phyloP scores from a whole-genome alignment of 2,329 filamentous ascomycete species.

The Exophiala sideris region DNA sequence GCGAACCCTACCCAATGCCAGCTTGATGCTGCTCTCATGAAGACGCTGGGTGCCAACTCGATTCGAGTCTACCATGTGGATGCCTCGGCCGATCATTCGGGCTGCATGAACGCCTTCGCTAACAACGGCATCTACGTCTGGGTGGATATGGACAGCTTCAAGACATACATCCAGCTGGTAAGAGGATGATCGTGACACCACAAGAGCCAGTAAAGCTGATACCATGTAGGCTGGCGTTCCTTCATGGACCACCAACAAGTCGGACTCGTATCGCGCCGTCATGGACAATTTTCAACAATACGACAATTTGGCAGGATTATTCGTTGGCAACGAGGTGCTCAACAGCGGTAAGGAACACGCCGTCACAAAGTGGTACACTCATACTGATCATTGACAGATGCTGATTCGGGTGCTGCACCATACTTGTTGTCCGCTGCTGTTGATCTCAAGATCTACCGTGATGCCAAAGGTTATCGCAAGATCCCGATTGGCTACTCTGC shows the following conservation, averaged over 20 bases:
- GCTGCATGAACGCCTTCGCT: conserved; percentile 76
- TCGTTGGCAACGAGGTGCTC: conserved; percentile 84
- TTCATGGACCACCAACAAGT: conserved; percentile 71
- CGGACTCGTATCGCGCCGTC: conserved; percentile 64
- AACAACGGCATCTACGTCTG: conserved; percentile 80
- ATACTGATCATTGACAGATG: conserved; percentile 31
- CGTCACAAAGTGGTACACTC: background rate
- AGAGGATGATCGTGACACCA: conserved; percentile 12
- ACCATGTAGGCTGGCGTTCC: conserved; percentile 49
- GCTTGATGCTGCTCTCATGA: conserved; percentile 73
- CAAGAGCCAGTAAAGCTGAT: conserved; percentile 1
- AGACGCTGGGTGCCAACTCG: conserved; percentile 73
- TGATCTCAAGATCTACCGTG: conserved; percentile 78
- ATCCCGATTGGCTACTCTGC: conserved; percentile 86
- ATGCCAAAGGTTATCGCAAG: conserved; percentile 70
- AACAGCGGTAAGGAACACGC: conserved; percentile 44
- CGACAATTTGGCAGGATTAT: conserved; percentile 78
- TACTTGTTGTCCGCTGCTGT: conserved; percentile 78
- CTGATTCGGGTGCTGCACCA: conserved; percentile 64
- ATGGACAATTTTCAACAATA: conserved; percentile 75
- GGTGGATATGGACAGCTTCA: conserved; percentile 66
- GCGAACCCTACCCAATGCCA: conserved; percentile 71
- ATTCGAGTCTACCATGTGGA: conserved; percentile 90
- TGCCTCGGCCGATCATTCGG: conserved; percentile 64
- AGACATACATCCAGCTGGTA: conserved; percentile 44